Conservation (phyloP, 495 filamentous ascomycete species). For the Penicillium soppii region DNA sequence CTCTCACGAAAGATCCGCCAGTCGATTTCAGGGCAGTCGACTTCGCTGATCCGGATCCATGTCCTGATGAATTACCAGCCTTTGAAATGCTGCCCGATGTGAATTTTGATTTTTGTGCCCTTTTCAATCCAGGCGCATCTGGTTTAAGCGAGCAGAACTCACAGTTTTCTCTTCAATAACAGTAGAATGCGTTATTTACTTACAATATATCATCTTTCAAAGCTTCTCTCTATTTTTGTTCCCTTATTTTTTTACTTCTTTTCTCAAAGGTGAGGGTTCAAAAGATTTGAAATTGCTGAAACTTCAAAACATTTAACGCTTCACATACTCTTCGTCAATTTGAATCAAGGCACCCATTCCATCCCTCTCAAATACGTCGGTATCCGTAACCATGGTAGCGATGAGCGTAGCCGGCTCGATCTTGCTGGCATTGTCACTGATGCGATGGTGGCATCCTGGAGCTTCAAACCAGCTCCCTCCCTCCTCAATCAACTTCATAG, state of each 20-base stretch:
- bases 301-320: not conserved
- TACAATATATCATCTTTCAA: not conserved
- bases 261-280: no score
- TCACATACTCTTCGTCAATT: conserved; percentile 30
- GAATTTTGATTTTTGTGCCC: conserved; percentile 15
- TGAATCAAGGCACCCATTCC: conserved; percentile 28
- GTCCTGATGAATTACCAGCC: not conserved
- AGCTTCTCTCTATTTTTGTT: no score
- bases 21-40: not conserved
- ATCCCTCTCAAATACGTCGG: conserved; percentile 28
- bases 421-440: conserved; percentile 39
- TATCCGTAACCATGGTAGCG: conserved; percentile 34
- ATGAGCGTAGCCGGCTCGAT: conserved; percentile 30
- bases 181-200: no score
- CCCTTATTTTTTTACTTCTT: no score
- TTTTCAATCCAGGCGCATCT: not conserved
- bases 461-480: conserved; percentile 42
- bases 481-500: conserved; percentile 18
- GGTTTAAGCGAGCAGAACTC: not conserved
- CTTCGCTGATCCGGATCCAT: not conserved
- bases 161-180: not conserved
- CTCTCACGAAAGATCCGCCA: not conserved
- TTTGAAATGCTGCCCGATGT: not conserved
- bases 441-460: conserved; percentile 44
- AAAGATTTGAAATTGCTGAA: not conserved